Percentiles rank a stretch among this genome's conserved stretches.
Conservation (phyloP, 176 grass and related monocot species). For the Oryza officinalis region DNA sequence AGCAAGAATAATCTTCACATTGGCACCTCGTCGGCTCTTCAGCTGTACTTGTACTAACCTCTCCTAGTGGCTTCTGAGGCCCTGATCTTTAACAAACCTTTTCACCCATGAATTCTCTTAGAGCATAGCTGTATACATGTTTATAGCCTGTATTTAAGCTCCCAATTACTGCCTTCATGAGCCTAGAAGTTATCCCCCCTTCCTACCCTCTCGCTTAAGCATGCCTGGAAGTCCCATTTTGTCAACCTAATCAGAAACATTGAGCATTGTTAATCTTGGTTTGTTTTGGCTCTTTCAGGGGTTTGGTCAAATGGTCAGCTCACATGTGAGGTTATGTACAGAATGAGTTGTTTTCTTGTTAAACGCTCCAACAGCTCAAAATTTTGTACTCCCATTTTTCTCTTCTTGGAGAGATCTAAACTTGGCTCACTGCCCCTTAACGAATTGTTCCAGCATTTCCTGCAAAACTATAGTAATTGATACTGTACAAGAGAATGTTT, state of each 20-base stretch:
- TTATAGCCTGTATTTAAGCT: constrained; percentile 57
- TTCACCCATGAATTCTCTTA: constrained; percentile 38
- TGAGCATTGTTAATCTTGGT: constrained; percentile 12
- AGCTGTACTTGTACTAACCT: constrained; percentile 41
- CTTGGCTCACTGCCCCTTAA: neutral
- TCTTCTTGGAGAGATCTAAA: neutral
- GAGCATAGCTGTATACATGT: constrained; percentile 71
- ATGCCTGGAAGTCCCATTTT: constrained; percentile 25
- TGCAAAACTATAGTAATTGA: neutral
- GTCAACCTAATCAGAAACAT: constrained; percentile 44
- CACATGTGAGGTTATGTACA: constrained; percentile 41
- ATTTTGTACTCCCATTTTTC: constrained; percentile 44
- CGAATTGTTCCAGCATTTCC: neutral
- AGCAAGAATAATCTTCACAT: constrained; percentile 37
- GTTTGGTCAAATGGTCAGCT: constrained; percentile 23
- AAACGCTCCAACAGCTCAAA: constrained; percentile 32
- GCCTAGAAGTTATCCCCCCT: constrained; percentile 22
- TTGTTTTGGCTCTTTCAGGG: constrained; percentile 34
- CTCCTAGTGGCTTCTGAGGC: constrained; percentile 40
- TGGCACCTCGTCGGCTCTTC: neutral
- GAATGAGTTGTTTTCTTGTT: constrained; percentile 36
- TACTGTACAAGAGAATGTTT: neutral
- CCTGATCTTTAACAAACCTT: constrained; percentile 44
- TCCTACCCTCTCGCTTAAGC: constrained; percentile 10
- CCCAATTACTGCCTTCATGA: constrained; percentile 41